Evolutionary conservation across 1,139 yeast species (phyloP).

Genomic region (Debaryomyces subglobosus): DNA sequence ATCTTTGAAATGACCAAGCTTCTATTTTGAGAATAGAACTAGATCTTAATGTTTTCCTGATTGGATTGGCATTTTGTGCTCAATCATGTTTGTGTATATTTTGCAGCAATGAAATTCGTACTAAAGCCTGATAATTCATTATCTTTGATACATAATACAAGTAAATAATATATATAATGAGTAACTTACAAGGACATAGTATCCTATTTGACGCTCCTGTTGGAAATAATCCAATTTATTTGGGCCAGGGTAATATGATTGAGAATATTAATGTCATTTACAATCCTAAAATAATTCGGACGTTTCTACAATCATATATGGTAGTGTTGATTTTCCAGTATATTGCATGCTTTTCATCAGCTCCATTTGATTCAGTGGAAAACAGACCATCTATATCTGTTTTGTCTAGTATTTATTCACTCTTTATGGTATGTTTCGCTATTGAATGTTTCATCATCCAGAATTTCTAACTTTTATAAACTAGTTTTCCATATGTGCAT

Average conservation of each 20-base stretch:
- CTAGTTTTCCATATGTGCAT: conserved; percentile 29
- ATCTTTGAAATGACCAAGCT: background rate
- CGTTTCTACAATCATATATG: conserved; percentile 30
- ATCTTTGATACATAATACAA: background rate
- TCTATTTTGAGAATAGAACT: background rate
- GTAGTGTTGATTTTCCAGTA: conserved; percentile 40
- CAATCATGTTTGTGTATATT: conserved; percentile 6
- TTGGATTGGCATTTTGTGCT: conserved; percentile 1
- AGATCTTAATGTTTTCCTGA: background rate
- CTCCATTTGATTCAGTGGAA: conserved; percentile 47
- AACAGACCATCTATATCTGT: conserved; percentile 39
- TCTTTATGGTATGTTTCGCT: conserved; percentile 31
- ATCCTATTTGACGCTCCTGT: conserved; percentile 24
- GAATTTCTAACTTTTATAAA: conserved; percentile 12
- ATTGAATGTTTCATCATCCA: too few relatives aligned
- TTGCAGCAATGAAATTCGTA: background rate
- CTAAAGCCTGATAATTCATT: background rate
- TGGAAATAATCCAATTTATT: conserved; percentile 25
- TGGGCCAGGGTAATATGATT: conserved; percentile 21
- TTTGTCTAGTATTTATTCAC: conserved; percentile 30
- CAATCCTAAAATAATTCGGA: conserved; percentile 19
- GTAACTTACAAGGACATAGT: conserved; percentile 17
- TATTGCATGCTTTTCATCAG: conserved; percentile 38
- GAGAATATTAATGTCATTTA: conserved; percentile 27
- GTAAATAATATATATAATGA: conserved; percentile 6